Evolutionary conservation across 2,329 filamentous ascomycete species (phyloP), one percentile per base, ranked within the genome.

Genomic region (Aspergillus texensis): DNA sequence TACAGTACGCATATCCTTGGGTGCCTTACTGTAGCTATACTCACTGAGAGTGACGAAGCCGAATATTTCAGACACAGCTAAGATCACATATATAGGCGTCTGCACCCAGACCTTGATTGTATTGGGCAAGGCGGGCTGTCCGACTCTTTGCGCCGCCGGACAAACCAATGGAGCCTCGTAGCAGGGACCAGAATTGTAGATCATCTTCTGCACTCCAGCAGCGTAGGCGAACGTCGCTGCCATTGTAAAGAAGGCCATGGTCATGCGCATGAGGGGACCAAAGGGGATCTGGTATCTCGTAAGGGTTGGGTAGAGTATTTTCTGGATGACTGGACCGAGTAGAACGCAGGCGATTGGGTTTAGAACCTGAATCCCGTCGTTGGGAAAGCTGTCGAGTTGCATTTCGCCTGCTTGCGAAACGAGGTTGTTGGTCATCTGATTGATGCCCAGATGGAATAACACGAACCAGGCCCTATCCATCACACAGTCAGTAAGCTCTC

Each of bases 401-500:
- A 58, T 58, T n/a, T 58, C 36, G 6, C 56, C 56, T 21, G 56
- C 56, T 19, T 58, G 56, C 9, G 56, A 58, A 32, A 58, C 56
- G 12, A 58, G 56, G 28, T 58, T 58, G 28, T 58, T 58, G 41
- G 56, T 58, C 24, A 58, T 58, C 24, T 58, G 56, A 43, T 58
- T 58, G 28, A 58, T 58, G 11, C 56, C 39, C 8, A 58, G 43
- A 32, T 58, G 41, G 28, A 58, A 58, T 9, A 45, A 45, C 8
- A 58, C 56, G 28, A 58, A 58, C 24, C 56, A 58, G 28, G 56
- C 28, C 56, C 56, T 58, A 11, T 58, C 41, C 39, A n/a, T 58
- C n/a, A 48, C 43, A n/a, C n/a, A 28, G 55, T 48, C 46, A 50
- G 46, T 50, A 28, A 50, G 12, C 46, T 10, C 46, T 28, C 46